Conservation (phyloP, 2,329 filamentous ascomycete species). For the Colletotrichum sp. region DNA sequence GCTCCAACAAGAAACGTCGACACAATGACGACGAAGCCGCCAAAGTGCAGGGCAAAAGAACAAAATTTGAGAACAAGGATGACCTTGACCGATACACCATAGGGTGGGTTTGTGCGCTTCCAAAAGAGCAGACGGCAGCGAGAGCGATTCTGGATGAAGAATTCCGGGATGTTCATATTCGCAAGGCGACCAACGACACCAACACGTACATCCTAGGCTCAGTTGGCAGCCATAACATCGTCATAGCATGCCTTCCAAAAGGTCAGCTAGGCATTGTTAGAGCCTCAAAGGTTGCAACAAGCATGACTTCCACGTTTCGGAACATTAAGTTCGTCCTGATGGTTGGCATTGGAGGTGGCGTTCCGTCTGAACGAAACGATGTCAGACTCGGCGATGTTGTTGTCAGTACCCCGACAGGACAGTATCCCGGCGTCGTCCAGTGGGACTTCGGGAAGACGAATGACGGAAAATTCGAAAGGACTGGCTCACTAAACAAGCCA, state of each 20-base stretch:
- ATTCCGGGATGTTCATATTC: constrained; percentile 5
- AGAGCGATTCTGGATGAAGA: constrained; percentile 29
- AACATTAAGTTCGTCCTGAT: constrained; percentile 12
- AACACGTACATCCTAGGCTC: constrained; percentile 31
- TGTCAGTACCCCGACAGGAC: neutral
- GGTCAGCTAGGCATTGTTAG: constrained; percentile 20
- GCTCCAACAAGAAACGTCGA: accelerated
- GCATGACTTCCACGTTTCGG: neutral
- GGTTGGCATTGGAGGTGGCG: constrained; percentile 30
- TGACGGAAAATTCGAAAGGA: neutral
- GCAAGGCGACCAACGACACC: constrained; percentile 12
- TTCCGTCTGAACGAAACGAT: constrained; percentile 1
- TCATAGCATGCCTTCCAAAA: constrained; percentile 27
- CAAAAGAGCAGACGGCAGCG: constrained; percentile 28
- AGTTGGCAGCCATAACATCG: constrained; percentile 28
- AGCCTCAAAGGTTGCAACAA: neutral
- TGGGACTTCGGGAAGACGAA: constrained; percentile 7
- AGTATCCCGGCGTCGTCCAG: constrained; percentile 13
- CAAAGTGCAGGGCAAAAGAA: neutral
- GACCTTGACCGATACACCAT: constrained; percentile 23
- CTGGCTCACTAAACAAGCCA: neutral
- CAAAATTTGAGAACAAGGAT: accelerated
- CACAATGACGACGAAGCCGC: neutral
- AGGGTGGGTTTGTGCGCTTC: constrained; percentile 29
- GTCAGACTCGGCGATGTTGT: constrained; percentile 24